A percentile compares a stretch with the other conserved stretches of the same genome.
Evolutionary conservation across 2,329 filamentous ascomycete species (phyloP).

Genomic region (Alternaria atra): DNA sequence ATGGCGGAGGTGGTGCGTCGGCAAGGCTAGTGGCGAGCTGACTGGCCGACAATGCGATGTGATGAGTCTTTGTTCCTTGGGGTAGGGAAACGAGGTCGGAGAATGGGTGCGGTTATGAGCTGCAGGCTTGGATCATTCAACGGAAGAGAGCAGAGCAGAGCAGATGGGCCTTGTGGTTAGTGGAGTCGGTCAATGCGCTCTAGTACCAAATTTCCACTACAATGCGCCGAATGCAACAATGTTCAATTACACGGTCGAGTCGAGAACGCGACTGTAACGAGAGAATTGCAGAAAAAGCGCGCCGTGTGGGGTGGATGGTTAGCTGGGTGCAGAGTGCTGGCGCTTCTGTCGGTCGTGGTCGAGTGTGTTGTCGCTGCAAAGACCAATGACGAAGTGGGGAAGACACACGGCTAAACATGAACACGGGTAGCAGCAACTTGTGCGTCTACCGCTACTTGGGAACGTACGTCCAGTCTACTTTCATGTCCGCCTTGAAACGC

Average conservation of each 20-base stretch:
- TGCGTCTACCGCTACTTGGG: constrained; percentile 11
- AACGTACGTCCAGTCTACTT: constrained; percentile 12
- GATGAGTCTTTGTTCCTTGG: background rate
- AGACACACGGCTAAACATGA: constrained; percentile 29
- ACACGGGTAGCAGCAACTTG: constrained; percentile 21
- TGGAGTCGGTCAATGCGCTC: constrained; percentile 46
- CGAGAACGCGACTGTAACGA: constrained; percentile 30
- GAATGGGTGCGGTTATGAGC: background rate
- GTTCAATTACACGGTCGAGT: constrained; percentile 27
- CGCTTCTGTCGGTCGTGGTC: constrained; percentile 35
- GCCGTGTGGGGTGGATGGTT: constrained; percentile 34
- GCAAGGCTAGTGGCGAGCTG: constrained; percentile 27
- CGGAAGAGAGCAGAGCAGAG: constrained; percentile 11
- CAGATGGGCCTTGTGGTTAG: constrained; percentile 20
- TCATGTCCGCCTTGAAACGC: background rate
- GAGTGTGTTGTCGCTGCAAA: constrained; percentile 36
- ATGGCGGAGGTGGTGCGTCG: constrained; percentile 21
- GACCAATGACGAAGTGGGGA: constrained; percentile 44
- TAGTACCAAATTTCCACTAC: constrained; percentile 25
- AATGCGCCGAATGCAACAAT: constrained; percentile 31
- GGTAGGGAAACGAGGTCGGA: constrained; percentile 3
- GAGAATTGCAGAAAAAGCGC: constrained; percentile 22
- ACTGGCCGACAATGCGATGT: constrained; percentile 3
- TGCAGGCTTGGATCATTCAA: constrained; percentile 9
- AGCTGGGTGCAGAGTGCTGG: constrained; percentile 29